Base-by-base conservation (phyloP, 768 basidiomycete genomes). In the Scleroderma bovista region DNA sequence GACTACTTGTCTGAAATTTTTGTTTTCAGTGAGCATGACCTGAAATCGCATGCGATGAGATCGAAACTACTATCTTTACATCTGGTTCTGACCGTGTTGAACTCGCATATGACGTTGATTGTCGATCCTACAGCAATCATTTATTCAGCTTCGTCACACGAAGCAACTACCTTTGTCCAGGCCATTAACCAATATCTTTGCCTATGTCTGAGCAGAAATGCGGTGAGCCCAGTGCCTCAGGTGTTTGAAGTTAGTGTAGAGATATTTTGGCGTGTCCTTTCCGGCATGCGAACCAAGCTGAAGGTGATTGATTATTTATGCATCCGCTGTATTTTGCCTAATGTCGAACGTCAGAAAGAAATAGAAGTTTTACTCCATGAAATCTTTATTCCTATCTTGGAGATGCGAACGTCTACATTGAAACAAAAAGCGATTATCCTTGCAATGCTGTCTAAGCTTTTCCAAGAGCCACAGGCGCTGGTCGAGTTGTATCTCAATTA, bases 401-500 rank as follows among this genome's bases (percentile, higher is more conserved):
- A 99, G 70, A 97, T 99, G 93, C 84, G 86, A 64, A 98, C 89
- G 9, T 90, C 95, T 6, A 96, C 93, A 1, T 71, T 95, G 44
- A 92, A 92, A 61, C 96, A 98, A 66, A 98, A 99, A 70, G 86
- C 86, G 3, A 83, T 92, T 44, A 90, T 98, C 47, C 75, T 98
- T 46, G 85, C 81, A 36, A 94, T 96, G 86, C 66, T 95, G 26
- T 81, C 81, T 16, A 81, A 88, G 37, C 71, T 99, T 15, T 94
- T 90, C 60, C 90, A 95, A 65, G 96, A 98, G 61, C 93, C 96
- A 2, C 96, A 98, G 66, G 93, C 95, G 9, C 75, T 99, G 17
- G 96, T 99, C 26, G 96, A 99, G 67, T 83, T 98, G 50, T 99
- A 98, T 70, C 84, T 99, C 65, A 99, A 99, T 67, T 99, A 99